Evolutionary conservation across 139 green algal genomes (phyloP), one percentile per base, ranked within the genome.

Genomic region (Eudorina sp.): DNA sequence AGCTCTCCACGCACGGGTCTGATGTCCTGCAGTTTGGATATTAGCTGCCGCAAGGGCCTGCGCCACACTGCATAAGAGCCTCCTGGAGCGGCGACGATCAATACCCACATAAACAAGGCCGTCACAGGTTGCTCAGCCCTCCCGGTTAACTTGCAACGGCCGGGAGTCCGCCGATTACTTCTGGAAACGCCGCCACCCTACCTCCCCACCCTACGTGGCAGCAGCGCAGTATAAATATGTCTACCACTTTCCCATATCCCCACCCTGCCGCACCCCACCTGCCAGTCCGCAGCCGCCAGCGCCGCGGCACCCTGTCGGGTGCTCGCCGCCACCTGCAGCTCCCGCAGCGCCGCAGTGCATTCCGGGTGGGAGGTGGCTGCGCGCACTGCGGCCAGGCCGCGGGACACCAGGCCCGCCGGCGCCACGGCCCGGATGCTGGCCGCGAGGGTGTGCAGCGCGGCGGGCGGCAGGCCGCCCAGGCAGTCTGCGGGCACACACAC

Each of bases 221-320:
- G n/a, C n/a, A n/a, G n/a, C n/a, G n/a, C n/a, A n/a, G n/a, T n/a
- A n/a, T n/a, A n/a, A n/a, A n/a, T n/a, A n/a, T n/a, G n/a, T n/a
- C n/a, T n/a, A n/a, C n/a, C n/a, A 41, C 64, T 41, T 66, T 66
- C 55, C 64, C 29, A 8, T 74, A 41, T 16, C 3, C 4, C 2
- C 16, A 51, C 36, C 36, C 16, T 48, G 9, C 18, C 29, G n/a
- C 64, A 7, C 29, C 69, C 0, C 48, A 81, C 83, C 60, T 82
- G 84, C 91, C 91, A 93, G 75, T 88, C 85, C 14, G 38, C 41
- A 21, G 84, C 78, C 6, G 69, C 89, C 43, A 94, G 78, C 27
- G 82, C 88, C 6, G 48, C 48, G 16, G 89, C 51, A 0, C 88
- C 92, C 62, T 85, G 51, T 16, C 60, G 34, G 31, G n/a, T 90